Evolutionary conservation across 768 basidiomycete species (phyloP).

Genomic region (Dacryopinax primogenitus): DNA sequence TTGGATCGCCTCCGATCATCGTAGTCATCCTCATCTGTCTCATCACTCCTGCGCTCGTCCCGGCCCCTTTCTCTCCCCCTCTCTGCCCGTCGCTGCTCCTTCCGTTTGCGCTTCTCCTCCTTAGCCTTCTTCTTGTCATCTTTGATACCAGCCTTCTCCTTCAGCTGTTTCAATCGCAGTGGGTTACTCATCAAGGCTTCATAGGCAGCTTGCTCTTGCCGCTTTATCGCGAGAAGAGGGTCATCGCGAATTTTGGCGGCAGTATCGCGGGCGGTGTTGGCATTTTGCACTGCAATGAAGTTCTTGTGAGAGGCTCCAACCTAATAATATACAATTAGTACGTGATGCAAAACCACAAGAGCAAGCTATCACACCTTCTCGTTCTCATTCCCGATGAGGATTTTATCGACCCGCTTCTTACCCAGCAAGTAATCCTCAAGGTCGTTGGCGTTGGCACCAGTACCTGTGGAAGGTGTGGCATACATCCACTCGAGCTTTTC

Average conservation of each 20-base stretch:
- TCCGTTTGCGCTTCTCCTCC: constrained; percentile 44
- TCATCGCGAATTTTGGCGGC: constrained; percentile 94
- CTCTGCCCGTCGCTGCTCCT: constrained; percentile 35
- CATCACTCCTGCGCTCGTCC: constrained; percentile 27
- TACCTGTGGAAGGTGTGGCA: constrained; percentile 90
- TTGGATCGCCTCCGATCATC: constrained; percentile 26
- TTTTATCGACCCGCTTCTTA: constrained; percentile 95
- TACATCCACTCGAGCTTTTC: constrained; percentile 99
- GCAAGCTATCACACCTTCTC: constrained; percentile 45
- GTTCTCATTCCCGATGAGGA: constrained; percentile 81
- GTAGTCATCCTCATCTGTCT: constrained; percentile 17
- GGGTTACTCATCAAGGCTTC: constrained; percentile 78
- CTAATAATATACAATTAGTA: constrained; percentile 30
- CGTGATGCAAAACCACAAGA: constrained; percentile 10
- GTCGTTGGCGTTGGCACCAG: constrained; percentile 72
- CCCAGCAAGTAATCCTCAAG: constrained; percentile 93
- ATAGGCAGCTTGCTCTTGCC: constrained; percentile 89
- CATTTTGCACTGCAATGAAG: constrained; percentile 90
- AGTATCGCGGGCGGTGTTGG: constrained; percentile 76
- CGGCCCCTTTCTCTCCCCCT: constrained; percentile 26
- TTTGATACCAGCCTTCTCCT: constrained; percentile 69
- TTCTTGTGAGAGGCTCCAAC: constrained; percentile 77
- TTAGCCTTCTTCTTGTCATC: constrained; percentile 57
- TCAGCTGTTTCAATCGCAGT: constrained; percentile 66
- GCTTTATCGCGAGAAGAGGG: constrained; percentile 92